A percentile compares a stretch with the other conserved stretches of the same genome.
These are phyloP conservation scores for Clarireedia paspali DNA, from an alignment of 2,329 filamentous ascomycete species.

Conservation along the genomic window DNA sequence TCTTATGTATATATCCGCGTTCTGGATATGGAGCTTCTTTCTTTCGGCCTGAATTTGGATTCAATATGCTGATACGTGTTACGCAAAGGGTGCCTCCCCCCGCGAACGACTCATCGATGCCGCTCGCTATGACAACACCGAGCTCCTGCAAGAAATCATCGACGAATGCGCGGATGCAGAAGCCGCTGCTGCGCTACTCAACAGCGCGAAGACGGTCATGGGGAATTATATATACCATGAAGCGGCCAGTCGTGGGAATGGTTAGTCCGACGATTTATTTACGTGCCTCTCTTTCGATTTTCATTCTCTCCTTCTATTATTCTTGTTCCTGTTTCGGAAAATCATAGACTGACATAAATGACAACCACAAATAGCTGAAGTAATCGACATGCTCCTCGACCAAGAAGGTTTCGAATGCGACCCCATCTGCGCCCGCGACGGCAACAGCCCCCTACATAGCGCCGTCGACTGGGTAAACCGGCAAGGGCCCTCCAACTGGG, in stretches of 20 bases:
- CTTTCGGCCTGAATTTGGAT: background rate
- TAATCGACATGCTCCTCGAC: constrained; percentile 76
- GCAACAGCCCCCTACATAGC: constrained; percentile 74
- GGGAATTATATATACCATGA: background rate
- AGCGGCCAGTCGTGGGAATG: background rate
- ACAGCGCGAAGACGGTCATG: constrained; percentile 61
- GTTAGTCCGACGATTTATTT: background rate
- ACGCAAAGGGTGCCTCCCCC: constrained; percentile 69
- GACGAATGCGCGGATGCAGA: constrained; percentile 56
- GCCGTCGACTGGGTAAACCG: constrained; percentile 71
- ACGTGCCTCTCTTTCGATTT: constrained; percentile 23
- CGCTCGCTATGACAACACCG: constrained; percentile 85
- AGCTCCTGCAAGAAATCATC: constrained; percentile 72
- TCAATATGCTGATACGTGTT: background rate
- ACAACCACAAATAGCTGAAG: constrained; percentile 50
- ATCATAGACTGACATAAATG: background rate
- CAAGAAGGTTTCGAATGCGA: constrained; percentile 82
- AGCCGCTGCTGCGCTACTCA: constrained; percentile 70
- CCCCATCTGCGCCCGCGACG: constrained; percentile 60
- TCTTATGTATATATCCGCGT: background rate
- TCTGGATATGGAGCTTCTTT: background rate
- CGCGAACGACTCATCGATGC: constrained; percentile 86
- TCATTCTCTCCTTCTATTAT: background rate
- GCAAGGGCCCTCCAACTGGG: constrained; percentile 43
- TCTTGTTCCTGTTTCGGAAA: background rate